phyloP scores from a whole-genome alignment of 2,329 filamentous ascomycete species.

The Fusarium denticulatum region DNA sequence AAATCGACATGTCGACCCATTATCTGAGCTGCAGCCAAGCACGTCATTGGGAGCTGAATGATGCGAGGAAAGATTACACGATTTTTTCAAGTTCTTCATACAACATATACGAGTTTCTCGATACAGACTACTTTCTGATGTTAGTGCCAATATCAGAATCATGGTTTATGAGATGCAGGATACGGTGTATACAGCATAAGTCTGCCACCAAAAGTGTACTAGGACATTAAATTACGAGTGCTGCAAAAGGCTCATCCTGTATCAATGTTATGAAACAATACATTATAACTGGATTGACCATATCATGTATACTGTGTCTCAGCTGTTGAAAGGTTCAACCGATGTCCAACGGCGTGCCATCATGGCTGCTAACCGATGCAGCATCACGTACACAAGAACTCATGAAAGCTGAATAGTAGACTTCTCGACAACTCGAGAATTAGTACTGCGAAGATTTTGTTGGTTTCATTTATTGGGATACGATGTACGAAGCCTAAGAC shows the following conservation, averaged over 20 bases:
- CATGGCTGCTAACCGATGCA: background rate
- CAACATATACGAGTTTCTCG: background rate
- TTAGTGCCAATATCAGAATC: background rate
- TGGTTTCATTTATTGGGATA: background rate
- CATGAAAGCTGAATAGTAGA: too few relatives aligned
- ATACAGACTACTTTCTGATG: accelerated
- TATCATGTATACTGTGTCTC: background rate
- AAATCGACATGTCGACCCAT: background rate
- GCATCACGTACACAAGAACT: background rate
- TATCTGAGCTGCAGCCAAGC: background rate
- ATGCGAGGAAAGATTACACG: background rate
- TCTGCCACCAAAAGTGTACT: background rate
- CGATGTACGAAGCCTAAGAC: background rate
- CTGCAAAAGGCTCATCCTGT: too few relatives aligned
- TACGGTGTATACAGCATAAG: background rate
- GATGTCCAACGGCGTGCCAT: background rate
- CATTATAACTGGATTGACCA: background rate
- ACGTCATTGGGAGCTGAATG: background rate
- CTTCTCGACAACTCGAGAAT: background rate
- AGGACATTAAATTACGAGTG: background rate
- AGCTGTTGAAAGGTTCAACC: background rate
- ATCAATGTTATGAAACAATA: accelerated
- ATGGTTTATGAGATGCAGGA: background rate
- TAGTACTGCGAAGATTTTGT: accelerated
- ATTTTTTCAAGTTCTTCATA: background rate